phyloP scores from a whole-genome alignment of 257 asterid species.

The Haberlea rhodopensis region DNA sequence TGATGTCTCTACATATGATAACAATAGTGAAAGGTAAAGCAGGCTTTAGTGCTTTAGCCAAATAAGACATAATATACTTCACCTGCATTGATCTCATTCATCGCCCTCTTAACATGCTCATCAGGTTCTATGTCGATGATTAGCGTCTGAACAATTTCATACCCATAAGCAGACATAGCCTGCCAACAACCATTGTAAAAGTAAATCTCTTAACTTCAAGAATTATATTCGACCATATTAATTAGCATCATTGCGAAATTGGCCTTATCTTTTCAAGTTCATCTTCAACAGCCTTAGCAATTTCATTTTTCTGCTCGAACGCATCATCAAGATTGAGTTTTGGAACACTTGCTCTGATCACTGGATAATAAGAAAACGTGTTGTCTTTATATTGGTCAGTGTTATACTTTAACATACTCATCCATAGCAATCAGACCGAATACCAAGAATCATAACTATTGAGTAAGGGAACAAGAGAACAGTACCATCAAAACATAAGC shows the following conservation, averaged over 20 bases:
- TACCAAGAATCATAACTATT: not conserved
- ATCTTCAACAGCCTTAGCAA: conserved; percentile 78
- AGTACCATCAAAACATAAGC: conserved; percentile 86
- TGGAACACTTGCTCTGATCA: conserved; percentile 81
- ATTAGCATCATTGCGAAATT: conserved; percentile 2
- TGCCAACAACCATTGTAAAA: conserved; percentile 27
- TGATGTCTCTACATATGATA: not conserved
- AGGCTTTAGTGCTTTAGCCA: conserved; percentile 12
- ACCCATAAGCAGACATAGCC: conserved; percentile 93
- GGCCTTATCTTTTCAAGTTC: conserved; percentile 67
- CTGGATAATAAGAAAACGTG: conserved; percentile 32
- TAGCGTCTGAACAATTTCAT: conserved; percentile 78
- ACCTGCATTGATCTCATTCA: conserved; percentile 93
- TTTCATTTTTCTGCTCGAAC: conserved; percentile 80
- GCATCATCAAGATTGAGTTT: conserved; percentile 67
- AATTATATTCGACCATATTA: not conserved
- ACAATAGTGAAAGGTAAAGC: not conserved
- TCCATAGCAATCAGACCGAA: not conserved
- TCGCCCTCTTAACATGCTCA: conserved; percentile 80
- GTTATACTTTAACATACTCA: not conserved
- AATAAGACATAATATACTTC: conserved; percentile 9
- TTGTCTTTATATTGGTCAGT: conserved; percentile 7
- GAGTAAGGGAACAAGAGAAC: conserved; percentile 7
- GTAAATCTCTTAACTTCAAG: not conserved
- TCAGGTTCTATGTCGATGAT: conserved; percentile 88